These are phyloP conservation scores for Rubia tinctorum DNA, from an alignment of 305 asterid species.

Conservation along the genomic window DNA sequence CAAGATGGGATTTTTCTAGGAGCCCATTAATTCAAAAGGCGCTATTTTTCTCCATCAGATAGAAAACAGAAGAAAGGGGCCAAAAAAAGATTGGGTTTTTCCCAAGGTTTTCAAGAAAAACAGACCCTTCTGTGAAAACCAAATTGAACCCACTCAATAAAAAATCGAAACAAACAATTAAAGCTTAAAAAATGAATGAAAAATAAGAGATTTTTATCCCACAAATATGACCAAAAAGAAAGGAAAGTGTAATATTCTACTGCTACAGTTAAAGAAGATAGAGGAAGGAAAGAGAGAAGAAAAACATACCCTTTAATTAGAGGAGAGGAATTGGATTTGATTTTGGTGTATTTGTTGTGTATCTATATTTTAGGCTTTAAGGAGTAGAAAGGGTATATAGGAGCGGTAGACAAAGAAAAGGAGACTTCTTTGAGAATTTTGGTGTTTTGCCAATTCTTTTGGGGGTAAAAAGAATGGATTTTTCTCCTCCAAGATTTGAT, in stretches of 20 bases:
- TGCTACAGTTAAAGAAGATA: background rate
- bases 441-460: background rate
- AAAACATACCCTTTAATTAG: conserved; percentile 13
- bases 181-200: background rate
- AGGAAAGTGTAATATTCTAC: background rate
- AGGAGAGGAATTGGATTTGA: conserved; percentile 2
- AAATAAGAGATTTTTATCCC: background rate
- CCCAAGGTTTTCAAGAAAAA: background rate
- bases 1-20: background rate
- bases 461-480: background rate
- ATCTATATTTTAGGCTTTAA: background rate
- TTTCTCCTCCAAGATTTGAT: background rate
- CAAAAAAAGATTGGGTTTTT: background rate
- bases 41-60: conserved; percentile 11
- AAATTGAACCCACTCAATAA: background rate
- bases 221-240: background rate
- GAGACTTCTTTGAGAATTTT: background rate
- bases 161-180: background rate
- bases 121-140: conserved; percentile 7
- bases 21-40: conserved; percentile 16
- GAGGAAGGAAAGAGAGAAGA: background rate
- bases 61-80: background rate
- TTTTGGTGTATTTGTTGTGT: background rate
- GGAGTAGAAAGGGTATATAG: background rate
- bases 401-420: conserved; percentile 3